Evolutionary conservation across 2,329 filamentous ascomycete genomes (phyloP).

Genomic region (Epichloe hybrida): DNA sequence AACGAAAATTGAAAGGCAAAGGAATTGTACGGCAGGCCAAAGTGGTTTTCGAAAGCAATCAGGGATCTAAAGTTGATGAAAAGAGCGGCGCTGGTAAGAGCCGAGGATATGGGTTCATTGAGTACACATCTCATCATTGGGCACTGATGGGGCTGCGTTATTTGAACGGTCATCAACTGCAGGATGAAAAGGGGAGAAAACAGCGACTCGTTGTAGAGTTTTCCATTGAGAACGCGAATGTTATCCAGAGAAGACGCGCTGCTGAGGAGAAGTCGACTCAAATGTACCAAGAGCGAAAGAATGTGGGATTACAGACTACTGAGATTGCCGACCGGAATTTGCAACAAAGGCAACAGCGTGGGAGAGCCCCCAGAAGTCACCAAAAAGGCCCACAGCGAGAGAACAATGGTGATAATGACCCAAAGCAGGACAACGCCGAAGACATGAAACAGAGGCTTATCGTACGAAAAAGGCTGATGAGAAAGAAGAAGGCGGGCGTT

Average conservation of each 20-base stretch:
- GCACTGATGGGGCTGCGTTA: constrained; percentile 90
- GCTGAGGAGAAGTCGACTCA: constrained; percentile 23
- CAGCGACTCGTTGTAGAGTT: constrained; percentile 92
- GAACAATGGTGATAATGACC: constrained; percentile 8
- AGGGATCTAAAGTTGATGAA: constrained; percentile 75
- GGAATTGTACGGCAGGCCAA: constrained; percentile 86
- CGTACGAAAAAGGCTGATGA: constrained; percentile 66
- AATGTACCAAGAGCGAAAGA: constrained; percentile 18
- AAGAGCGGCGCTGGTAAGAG: constrained; percentile 65
- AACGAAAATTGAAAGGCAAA: constrained; percentile 70
- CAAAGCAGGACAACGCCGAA: constrained; percentile 22
- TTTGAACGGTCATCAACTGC: constrained; percentile 64
- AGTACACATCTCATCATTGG: constrained; percentile 87
- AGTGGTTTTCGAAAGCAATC: constrained; percentile 78
- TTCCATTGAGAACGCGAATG: constrained; percentile 94
- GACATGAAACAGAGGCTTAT: constrained; percentile 61
- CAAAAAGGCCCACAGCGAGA: constrained; percentile 16
- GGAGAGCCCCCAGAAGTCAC: not conserved
- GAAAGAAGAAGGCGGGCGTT: constrained; percentile 47
- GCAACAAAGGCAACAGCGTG: not conserved
- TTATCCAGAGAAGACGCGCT: constrained; percentile 58
- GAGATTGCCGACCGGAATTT: not conserved
- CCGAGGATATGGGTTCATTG: constrained; percentile 92
- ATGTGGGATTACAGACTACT: constrained; percentile 11
- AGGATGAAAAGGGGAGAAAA: constrained; percentile 57